phyloP scores from a whole-genome alignment of 257 asterid species.

The Scutellaria baicalensis region DNA sequence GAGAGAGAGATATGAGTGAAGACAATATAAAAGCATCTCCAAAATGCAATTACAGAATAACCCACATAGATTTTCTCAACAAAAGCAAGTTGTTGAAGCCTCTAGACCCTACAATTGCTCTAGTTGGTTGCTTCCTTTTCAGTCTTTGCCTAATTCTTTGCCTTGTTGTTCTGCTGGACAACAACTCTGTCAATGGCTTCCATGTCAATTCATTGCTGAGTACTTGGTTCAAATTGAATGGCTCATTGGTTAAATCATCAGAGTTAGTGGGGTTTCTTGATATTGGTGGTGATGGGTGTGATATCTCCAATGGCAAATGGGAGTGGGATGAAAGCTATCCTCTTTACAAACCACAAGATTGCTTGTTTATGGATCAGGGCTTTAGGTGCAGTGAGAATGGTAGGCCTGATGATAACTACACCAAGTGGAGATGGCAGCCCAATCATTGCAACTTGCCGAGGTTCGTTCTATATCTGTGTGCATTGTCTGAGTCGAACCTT shows the following conservation, averaged over 20 bases:
- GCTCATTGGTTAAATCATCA: slow-evolving; percentile 1
- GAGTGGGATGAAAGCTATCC: slow-evolving; percentile 88
- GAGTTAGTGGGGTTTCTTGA: slow-evolving; percentile 51
- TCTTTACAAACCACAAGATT: slow-evolving; percentile 52
- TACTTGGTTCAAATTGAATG: slow-evolving; percentile 33
- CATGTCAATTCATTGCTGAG: slow-evolving; percentile 27
- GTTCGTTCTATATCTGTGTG: slow-evolving; percentile 12
- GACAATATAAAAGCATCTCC: too few species aligned
- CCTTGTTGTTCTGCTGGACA: slow-evolving; percentile 50
- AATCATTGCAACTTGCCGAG: slow-evolving; percentile 85
- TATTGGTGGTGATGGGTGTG: slow-evolving; percentile 39
- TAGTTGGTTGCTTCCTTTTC: slow-evolving; percentile 62
- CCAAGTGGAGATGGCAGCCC: slow-evolving; percentile 98
- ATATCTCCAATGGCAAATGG: slow-evolving; percentile 74
- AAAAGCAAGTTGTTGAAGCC: slow-evolving; percentile 53
- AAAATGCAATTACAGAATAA: not conserved
- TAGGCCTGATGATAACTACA: slow-evolving; percentile 61
- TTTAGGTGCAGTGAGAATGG: slow-evolving; percentile 77
- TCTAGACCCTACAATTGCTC: slow-evolving; percentile 32
- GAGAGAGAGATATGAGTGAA: too few species aligned
- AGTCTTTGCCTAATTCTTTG: slow-evolving; percentile 39
- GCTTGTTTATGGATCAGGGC: slow-evolving; percentile 65
- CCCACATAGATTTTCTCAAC: slow-evolving; percentile 43
- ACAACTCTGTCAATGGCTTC: slow-evolving; percentile 29
- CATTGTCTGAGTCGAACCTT: too few species aligned